Evolutionary conservation across 2,329 filamentous ascomycete genomes (phyloP).

Genomic region (Trichoderma sp.): DNA sequence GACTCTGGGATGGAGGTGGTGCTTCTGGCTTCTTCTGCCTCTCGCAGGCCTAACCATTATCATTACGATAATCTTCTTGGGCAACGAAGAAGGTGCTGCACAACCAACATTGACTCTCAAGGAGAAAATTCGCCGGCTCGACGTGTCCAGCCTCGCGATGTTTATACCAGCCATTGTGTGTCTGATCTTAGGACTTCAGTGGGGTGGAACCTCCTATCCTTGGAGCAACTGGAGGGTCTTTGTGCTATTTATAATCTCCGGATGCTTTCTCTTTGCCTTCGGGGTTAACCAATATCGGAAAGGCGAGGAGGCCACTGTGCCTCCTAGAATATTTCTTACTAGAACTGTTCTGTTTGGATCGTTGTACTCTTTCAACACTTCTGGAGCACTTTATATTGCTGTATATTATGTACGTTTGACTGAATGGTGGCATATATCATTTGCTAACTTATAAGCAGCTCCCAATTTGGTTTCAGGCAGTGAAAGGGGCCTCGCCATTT

Average conservation of each 20-base stretch:
- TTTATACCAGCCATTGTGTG: not conserved
- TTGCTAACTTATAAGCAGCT: not conserved
- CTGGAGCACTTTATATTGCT: not conserved
- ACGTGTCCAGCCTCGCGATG: not conserved
- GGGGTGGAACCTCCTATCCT: not conserved
- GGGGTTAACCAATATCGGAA: not conserved
- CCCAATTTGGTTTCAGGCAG: not conserved
- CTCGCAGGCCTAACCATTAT: not conserved
- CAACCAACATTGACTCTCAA: not conserved
- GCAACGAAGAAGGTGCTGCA: not conserved
- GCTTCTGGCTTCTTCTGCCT: slow-evolving; percentile 4
- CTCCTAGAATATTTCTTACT: not conserved
- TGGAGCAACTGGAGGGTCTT: not conserved
- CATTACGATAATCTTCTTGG: not conserved
- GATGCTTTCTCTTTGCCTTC: not conserved
- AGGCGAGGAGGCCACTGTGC: not conserved
- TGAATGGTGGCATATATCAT: not conserved
- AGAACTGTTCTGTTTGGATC: not conserved
- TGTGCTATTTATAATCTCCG: not conserved
- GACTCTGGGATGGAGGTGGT: slow-evolving; percentile 9
- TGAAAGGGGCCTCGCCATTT: not conserved
- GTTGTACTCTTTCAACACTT: not conserved
- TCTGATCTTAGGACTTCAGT: not conserved
- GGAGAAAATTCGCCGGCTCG: not conserved
- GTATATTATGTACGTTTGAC: not conserved